These are phyloP conservation scores for Sclerotinia trifoliorum DNA, from an alignment of 2,329 filamentous ascomycete species.

Conservation along the genomic window DNA sequence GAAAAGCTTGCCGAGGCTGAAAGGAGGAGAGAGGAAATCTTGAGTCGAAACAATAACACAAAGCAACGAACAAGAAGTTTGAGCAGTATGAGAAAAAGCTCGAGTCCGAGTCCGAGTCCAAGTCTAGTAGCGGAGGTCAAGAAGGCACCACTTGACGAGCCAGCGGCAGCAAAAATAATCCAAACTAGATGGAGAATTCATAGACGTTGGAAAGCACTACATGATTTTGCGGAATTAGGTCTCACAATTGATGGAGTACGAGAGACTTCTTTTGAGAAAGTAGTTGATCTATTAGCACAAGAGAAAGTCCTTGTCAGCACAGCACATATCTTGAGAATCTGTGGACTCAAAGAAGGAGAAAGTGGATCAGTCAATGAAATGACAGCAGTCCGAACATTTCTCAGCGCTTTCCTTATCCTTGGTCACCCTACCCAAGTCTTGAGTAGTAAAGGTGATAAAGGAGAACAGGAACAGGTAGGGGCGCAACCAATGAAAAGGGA, in stretches of 20 bases:
- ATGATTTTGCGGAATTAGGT: slow-evolving; percentile 63
- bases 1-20: slow-evolving; percentile 78
- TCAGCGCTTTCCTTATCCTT: slow-evolving; percentile 77
- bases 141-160: slow-evolving; percentile 48
- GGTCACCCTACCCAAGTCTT: slow-evolving; percentile 77
- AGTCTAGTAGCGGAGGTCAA: slow-evolving; percentile 43
- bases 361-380: slow-evolving; percentile 64
- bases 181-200: slow-evolving; percentile 68
- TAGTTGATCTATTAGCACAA: slow-evolving; percentile 65
- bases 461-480: slow-evolving; percentile 57
- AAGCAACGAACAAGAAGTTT: slow-evolving; percentile 54
- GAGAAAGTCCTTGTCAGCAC: slow-evolving; percentile 65
- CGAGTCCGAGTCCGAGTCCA: slow-evolving; percentile 46
- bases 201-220: slow-evolving; percentile 58
- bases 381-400: slow-evolving; percentile 70
- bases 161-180: slow-evolving; percentile 63
- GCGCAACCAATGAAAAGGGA: slow-evolving; percentile 49
- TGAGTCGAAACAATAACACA: slow-evolving; percentile 52
- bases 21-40: slow-evolving; percentile 63
- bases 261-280: slow-evolving; percentile 70
- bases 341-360: slow-evolving; percentile 66
- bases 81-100: slow-evolving; percentile 53
- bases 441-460: slow-evolving; percentile 64
- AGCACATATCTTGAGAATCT: slow-evolving; percentile 65
- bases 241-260: slow-evolving; percentile 69